Conservation (phyloP, 257 asterid species). For the Ballota nigra region DNA sequence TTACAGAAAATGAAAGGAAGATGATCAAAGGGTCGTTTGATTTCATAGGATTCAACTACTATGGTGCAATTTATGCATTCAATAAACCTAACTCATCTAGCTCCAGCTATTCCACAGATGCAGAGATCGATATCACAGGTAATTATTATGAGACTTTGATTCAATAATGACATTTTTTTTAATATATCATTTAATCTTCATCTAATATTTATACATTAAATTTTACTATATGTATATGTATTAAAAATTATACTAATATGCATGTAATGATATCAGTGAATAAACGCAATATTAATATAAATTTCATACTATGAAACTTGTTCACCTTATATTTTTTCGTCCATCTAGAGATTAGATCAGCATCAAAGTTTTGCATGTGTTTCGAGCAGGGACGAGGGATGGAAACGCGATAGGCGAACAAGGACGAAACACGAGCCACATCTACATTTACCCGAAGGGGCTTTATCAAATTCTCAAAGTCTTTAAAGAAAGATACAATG, state of each 20-base stretch:
- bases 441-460: slow-evolving; percentile 50
- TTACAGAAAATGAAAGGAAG: slow-evolving; percentile 19
- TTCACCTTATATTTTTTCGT: too few relatives aligned
- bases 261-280: too few relatives aligned
- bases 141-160: neutral
- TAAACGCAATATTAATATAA: too few relatives aligned
- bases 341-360: too few relatives aligned
- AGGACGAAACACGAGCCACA: slow-evolving; percentile 31
- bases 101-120: slow-evolving; percentile 33
- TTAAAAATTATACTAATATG: too few relatives aligned
- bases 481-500: slow-evolving; percentile 31
- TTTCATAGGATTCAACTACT: slow-evolving; percentile 47
- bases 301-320: too few relatives aligned
- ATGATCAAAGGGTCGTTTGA: slow-evolving; percentile 43
- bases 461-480: slow-evolving; percentile 29
- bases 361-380: neutral
- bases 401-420: slow-evolving; percentile 36
- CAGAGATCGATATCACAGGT: slow-evolving; percentile 37
- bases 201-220: too few relatives aligned
- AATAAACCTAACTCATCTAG: slow-evolving; percentile 34
- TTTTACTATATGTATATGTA: too few relatives aligned
- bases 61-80: slow-evolving; percentile 40
- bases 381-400: slow-evolving; percentile 24
- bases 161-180: too few relatives aligned
- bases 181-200: too few relatives aligned